Evolutionary conservation across 345 rosid species (phyloP).

Genomic region (Aethionema arabicum): DNA sequence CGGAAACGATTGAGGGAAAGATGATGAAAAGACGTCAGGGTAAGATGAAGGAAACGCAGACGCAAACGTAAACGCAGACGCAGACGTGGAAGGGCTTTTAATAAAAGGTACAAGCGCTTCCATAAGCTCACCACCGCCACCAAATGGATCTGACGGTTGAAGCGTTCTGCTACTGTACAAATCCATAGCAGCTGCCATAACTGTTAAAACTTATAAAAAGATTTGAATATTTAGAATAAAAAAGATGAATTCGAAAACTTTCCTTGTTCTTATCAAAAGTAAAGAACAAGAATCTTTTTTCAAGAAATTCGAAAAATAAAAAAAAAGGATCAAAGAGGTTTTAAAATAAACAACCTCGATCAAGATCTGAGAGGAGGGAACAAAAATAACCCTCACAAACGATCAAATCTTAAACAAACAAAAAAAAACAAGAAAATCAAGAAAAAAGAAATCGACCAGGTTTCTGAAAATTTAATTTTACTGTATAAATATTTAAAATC

Average conservation of each 20-base stretch:
- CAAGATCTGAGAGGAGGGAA: slow-evolving; percentile 42
- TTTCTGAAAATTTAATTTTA: slow-evolving; percentile 55
- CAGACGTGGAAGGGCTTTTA: slow-evolving; percentile 44
- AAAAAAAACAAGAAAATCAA: neutral
- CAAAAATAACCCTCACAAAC: slow-evolving; percentile 59
- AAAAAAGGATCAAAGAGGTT: slow-evolving; percentile 45
- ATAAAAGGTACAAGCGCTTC: slow-evolving; percentile 95
- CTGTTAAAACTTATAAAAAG: neutral
- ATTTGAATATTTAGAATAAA: neutral
- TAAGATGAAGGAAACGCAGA: slow-evolving; percentile 20
- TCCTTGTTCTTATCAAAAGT: slow-evolving; percentile 44
- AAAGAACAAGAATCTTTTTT: slow-evolving; percentile 33
- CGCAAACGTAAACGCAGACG: slow-evolving; percentile 30
- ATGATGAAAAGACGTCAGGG: slow-evolving; percentile 26
- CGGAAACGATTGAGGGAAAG: slow-evolving; percentile 35
- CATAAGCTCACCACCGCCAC: slow-evolving; percentile 82
- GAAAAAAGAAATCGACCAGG: slow-evolving; percentile 45
- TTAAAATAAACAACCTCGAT: slow-evolving; percentile 63
- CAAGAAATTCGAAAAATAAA: neutral
- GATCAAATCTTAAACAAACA: slow-evolving; percentile 30
- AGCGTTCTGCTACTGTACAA: slow-evolving; percentile 46
- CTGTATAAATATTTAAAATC: neutral
- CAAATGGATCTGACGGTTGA: slow-evolving; percentile 44
- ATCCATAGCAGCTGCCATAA: slow-evolving; percentile 56
- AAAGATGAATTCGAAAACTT: neutral